phyloP scores from a whole-genome alignment of 1,284 basidiomycete genomes.

The Rugosomyces carneus region DNA sequence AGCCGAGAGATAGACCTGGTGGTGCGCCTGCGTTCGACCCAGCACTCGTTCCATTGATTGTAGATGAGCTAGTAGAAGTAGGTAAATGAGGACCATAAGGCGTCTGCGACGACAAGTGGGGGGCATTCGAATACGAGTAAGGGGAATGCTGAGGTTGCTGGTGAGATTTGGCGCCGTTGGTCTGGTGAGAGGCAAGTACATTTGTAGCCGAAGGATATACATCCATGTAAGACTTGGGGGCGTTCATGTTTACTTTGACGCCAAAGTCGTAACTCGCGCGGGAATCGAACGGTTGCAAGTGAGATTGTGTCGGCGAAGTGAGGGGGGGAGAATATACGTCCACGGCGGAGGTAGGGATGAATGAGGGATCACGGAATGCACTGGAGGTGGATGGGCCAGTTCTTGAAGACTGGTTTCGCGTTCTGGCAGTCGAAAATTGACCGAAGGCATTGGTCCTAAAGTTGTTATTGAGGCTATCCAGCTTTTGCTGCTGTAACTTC shows the following conservation, averaged over 20 bases:
- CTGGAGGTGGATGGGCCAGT: conserved; percentile 15
- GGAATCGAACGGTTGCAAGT: conserved; percentile 31
- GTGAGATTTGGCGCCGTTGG: conserved; percentile 20
- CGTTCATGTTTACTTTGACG: conserved; percentile 23
- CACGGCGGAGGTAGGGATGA: conserved; percentile 22
- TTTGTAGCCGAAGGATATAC: conserved; percentile 23
- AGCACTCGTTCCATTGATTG: conserved; percentile 23
- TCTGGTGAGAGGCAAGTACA: conserved; percentile 21
- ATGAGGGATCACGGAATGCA: conserved; percentile 24
- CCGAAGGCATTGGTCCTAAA: conserved; percentile 30
- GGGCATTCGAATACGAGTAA: conserved; percentile 31
- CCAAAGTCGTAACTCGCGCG: conserved; percentile 39
- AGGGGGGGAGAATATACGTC: conserved; percentile 32
- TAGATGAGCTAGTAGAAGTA: conserved; percentile 26
- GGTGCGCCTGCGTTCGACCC: conserved; percentile 13
- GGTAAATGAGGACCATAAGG: conserved; percentile 67
- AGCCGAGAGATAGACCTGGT: conserved; percentile 14
- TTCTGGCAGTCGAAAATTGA: conserved; percentile 33
- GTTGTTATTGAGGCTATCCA: conserved; percentile 33
- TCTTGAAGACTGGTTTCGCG: conserved; percentile 28
- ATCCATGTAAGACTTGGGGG: conserved; percentile 30
- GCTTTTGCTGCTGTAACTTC: conserved; percentile 39
- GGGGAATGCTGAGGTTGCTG: conserved; percentile 29
- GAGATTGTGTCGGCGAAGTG: conserved; percentile 31
- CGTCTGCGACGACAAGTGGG: conserved; percentile 60